phyloP scores from a whole-genome alignment of 768 basidiomycete species.

The Lactarius akahatsu region DNA sequence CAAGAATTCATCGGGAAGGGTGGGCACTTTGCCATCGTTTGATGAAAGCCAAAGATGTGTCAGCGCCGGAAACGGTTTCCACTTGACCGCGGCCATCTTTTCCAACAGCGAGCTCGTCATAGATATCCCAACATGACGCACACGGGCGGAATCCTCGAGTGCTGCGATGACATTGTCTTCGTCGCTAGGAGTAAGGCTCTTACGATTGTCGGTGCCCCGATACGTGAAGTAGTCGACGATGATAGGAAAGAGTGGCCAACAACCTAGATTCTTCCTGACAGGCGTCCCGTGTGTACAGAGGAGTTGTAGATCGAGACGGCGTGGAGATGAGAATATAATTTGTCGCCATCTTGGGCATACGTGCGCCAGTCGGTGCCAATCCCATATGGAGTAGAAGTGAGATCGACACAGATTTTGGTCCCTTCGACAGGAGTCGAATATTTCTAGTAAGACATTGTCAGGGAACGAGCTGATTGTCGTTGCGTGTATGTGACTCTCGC shows the following conservation, averaged over 20 bases:
- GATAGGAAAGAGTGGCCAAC: neutral
- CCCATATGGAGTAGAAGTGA: neutral
- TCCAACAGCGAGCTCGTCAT: neutral
- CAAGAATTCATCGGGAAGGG: constrained; percentile 5
- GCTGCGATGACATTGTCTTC: neutral
- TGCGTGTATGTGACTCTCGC: neutral
- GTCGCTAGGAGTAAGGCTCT: neutral
- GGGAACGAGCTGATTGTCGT: constrained; percentile 10
- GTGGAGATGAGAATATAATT: constrained; percentile 5
- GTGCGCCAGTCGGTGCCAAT: constrained; percentile 9
- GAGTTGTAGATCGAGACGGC: constrained; percentile 8
- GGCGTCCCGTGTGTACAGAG: constrained; percentile 2
- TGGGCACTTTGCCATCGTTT: neutral
- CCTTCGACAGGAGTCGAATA: constrained; percentile 6
- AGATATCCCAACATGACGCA: neutral
- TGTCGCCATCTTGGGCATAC: constrained; percentile 11
- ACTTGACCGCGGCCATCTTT: neutral
- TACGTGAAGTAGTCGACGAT: neutral
- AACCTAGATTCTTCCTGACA: neutral
- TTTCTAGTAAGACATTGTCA: constrained; percentile 11
- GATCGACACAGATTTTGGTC: neutral
- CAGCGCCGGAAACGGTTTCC: no score
- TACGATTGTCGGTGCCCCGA: neutral
- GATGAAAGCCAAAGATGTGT: constrained; percentile 1
- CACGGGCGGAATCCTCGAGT: neutral